phyloP scores from a whole-genome alignment of 371 early-diverging fungal species.

The Actinomortierella wolfii region DNA sequence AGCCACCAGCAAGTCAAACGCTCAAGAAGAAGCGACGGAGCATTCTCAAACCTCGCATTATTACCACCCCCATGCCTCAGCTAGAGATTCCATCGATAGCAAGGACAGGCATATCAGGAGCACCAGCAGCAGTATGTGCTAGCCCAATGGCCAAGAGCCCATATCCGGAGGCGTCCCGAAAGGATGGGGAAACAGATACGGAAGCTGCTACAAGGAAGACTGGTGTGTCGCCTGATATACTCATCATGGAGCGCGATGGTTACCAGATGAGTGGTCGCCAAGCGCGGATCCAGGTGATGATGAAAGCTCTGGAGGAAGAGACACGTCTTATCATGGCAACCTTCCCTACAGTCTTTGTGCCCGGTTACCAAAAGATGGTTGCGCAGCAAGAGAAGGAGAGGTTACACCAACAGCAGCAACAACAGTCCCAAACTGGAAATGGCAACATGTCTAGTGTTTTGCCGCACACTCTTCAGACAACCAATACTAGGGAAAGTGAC shows the following conservation, averaged over 20 bases:
- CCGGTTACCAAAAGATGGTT: constrained; percentile 4
- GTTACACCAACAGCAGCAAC: no score
- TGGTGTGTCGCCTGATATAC: background rate
- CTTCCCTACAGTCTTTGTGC: constrained; percentile 30
- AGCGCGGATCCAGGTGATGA: constrained; percentile 27
- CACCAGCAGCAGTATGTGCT: background rate
- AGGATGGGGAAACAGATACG: constrained; percentile 13
- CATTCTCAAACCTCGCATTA: constrained; percentile 30
- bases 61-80: constrained; percentile 17
- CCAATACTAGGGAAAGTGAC: no score
- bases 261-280: constrained; percentile 18
- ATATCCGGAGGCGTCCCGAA: background rate
- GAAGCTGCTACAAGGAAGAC: constrained; percentile 4
- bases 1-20: no score
- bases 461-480: no score
- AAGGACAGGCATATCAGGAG: background rate
- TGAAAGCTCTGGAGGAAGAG: constrained; percentile 37
- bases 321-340: constrained; percentile 19
- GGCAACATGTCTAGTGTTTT: no score
- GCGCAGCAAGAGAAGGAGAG: no score
- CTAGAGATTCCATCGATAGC: background rate
- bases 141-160: background rate
- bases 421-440: no score
- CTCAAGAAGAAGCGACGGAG: constrained; percentile 17
- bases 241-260: constrained; percentile 8